Evolutionary conservation across 441 rosid species (phyloP), one percentile per base, ranked within the genome.

Genomic region (Theobroma grandiflorum): DNA sequence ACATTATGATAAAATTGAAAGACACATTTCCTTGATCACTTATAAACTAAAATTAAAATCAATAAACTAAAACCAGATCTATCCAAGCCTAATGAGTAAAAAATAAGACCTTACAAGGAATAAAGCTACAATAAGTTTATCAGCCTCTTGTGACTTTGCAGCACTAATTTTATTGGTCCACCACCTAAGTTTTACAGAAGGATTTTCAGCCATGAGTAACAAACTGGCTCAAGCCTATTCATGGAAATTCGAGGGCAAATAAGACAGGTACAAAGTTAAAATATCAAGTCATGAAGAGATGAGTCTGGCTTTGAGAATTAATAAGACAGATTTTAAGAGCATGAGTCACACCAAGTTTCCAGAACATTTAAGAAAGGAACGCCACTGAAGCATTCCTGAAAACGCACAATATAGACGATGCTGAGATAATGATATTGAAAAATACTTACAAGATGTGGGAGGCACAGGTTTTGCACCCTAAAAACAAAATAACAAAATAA

Each of bases 361-460:
- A 59, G 15, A 74, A 53, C 6, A 58, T 40, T 42, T 58, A 58
- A 38, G 38, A 22, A 57, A 22, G 11, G 12, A 69, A 69, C n/a
- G 40, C 67, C 4, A 42, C 40, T 22, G 6, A 73, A 53, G 15
- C 61, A 31, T 26, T 73, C 37, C 12, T 0, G 12, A 40, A 57
- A 72, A 6, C 35, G 12, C 8, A 73, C 43, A 73, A 40, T 3
- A 73, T 3, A 73, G 50, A 22, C 7, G 7, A 38, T 20, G 64
- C 50, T 37, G 20, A 37, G 42, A 72, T 9, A 72, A 42, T 22
- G 43, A 79, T 70, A 75, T 42, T 47, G 18, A 52, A 75, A 81
- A 74, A 86, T 78, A 88, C 94, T 94, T 90, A 91, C 97, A 81
- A 55, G 81, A 76, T 70, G 80, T 72, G 82, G 83, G 83, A 80